Conservation (phyloP, 164 flowering plant species). For the Aristolochia contorta region DNA sequence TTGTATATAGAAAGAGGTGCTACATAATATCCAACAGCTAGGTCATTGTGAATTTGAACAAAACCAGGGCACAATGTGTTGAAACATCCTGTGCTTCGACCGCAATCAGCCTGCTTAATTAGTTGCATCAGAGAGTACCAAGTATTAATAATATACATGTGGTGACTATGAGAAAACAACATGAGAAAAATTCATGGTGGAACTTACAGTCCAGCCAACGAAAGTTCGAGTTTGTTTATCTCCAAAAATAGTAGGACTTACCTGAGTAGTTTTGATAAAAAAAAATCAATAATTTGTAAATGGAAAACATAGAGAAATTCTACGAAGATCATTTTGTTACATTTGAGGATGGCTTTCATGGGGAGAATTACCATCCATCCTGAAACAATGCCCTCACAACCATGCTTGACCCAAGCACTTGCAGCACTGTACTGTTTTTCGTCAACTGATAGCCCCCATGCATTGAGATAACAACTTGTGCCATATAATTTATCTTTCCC, state of each 20-base stretch:
- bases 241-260: background rate
- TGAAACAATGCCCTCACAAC: background rate
- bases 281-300: background rate
- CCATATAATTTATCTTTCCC: no score
- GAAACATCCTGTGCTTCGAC: background rate
- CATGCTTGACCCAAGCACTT: background rate
- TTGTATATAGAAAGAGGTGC: background rate
- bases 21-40: background rate
- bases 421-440: background rate
- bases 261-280: background rate
- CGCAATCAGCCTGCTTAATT: background rate
- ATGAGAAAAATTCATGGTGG: background rate
- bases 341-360: background rate
- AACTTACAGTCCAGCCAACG: background rate
- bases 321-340: no score
- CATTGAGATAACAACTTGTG: background rate
- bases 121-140: background rate
- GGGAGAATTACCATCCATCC: background rate
- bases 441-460: background rate
- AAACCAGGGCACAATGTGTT: background rate
- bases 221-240: background rate
- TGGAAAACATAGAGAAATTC: no score
- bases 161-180: background rate
- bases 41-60: background rate
- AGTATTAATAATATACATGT: background rate